Evolutionary conservation across 805 yeast genomes (phyloP), one percentile per base, ranked within the genome.

Genomic region (Nakazawaea molendinolei): DNA sequence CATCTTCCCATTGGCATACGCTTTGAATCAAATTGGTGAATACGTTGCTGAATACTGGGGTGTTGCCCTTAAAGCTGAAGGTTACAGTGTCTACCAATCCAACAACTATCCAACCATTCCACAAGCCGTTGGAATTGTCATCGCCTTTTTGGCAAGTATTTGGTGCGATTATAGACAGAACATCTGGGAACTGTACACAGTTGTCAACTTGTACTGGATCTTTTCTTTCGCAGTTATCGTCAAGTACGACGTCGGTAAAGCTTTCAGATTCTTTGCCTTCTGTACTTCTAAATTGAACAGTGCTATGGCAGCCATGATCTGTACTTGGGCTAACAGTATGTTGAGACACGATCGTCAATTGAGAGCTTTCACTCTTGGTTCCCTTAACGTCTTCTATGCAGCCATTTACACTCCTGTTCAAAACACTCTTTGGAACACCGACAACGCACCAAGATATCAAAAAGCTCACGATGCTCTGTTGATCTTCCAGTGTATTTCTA

Each of bases 361-460:
- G 46, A 63, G 84, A 47, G 80, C 84, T 0, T 60, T 78, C 31
- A 79, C 76, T 1, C 56, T 78, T 35, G 84, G 79, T 0, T 73
- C 79, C 0, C 74, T 76, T 79, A 75, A 75, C 50, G 72, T 74
- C 76, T 73, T 73, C 43, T 68, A 29, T 15, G 34, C 51, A 13
- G 58, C 51, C 38, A 52, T 66, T 4, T 45, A 49, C 28, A 63
- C 61, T 8, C 60, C 64, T 63, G 52, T 60, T 9, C 39, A 45
- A 26, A 42, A 52, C 18, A 39, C 62, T 3, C 44, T 46, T 22
- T 61, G 47, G 65, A 71, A 68, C 42, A 77, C 83, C 1, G 68
- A 61, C 4, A 79, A 75, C 37, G 65, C 76, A 5, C 84, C 84
- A 20, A 56, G 71, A 26, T 77, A 60, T 50, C 56, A 35, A 20